phyloP scores from a whole-genome alignment of 768 basidiomycete genomes.

The Coprinopsis cinerea region DNA sequence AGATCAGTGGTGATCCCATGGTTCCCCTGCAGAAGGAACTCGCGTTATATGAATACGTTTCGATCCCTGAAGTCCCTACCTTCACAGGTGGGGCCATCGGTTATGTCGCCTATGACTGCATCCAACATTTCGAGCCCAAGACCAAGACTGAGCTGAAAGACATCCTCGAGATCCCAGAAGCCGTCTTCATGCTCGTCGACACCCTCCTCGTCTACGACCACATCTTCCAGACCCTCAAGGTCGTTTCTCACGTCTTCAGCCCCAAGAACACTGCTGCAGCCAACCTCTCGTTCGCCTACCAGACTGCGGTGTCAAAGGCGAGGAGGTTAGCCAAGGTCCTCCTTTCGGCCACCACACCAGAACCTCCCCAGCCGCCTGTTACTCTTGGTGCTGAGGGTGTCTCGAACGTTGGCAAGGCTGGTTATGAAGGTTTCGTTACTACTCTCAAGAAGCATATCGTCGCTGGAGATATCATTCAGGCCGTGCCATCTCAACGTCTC shows the following conservation, averaged over 20 bases:
- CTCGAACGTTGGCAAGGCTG: conserved; percentile 90
- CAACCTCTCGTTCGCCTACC: conserved; percentile 81
- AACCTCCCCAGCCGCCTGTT: conserved; percentile 62
- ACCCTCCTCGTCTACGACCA: conserved; percentile 96
- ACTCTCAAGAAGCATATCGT: conserved; percentile 91
- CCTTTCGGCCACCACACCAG: conserved; percentile 44
- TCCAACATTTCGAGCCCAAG: conserved; percentile 95
- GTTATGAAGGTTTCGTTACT: conserved; percentile 90
- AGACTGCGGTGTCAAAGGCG: conserved; percentile 79
- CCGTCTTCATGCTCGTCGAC: conserved; percentile 95
- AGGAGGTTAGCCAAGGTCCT: conserved; percentile 74
- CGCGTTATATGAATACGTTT: conserved; percentile 80
- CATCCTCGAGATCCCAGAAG: conserved; percentile 84
- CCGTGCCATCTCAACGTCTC: conserved; percentile 92
- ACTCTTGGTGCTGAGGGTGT: conserved; percentile 60
- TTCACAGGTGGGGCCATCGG: conserved; percentile 98
- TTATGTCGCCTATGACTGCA: conserved; percentile 94
- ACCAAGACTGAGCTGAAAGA: conserved; percentile 74
- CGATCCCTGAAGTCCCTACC: conserved; percentile 85
- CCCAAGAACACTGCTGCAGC: conserved; percentile 60
- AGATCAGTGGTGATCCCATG: conserved; percentile 84
- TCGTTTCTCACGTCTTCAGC: conserved; percentile 93
- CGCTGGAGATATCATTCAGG: conserved; percentile 97
- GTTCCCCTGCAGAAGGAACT: conserved; percentile 79
- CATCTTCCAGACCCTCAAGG: conserved; percentile 89